Percentiles rank a stretch among this genome's conserved stretches.
phyloP scores from a whole-genome alignment of 257 asterid genomes.

The Solanum sitiens region DNA sequence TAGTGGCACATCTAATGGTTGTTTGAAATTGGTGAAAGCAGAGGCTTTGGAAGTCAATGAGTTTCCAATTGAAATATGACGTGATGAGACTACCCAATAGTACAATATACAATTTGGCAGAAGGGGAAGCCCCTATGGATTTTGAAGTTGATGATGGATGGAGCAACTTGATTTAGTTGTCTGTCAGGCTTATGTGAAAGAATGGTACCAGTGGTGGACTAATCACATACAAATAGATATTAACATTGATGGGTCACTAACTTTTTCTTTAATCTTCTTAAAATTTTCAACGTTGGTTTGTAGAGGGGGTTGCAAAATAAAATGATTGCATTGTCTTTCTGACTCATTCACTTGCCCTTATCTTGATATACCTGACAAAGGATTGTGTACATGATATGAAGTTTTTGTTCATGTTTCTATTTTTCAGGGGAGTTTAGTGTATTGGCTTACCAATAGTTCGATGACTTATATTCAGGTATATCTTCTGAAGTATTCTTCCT shows the following conservation, averaged over 20 bases:
- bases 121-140: neutral
- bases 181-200: neutral
- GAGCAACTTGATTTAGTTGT: neutral
- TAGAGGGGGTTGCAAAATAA: neutral
- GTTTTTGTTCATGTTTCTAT: neutral
- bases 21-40: neutral
- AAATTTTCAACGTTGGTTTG: neutral
- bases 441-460: slow-evolving; percentile 81
- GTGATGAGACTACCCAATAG: neutral
- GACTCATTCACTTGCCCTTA: neutral
- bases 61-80: neutral
- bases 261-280: neutral
- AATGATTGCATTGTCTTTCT: neutral
- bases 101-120: neutral
- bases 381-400: neutral
- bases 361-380: neutral
- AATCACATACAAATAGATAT: neutral
- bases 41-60: neutral
- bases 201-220: neutral
- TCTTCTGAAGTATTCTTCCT: neutral
- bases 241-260: neutral
- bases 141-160: neutral
- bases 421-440: slow-evolving; percentile 82
- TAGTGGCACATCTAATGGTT: neutral
- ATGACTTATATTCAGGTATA: slow-evolving; percentile 52